A percentile compares a stretch with the other conserved stretches of the same genome.
phyloP scores from a whole-genome alignment of 2,329 filamentous ascomycete genomes.

The Diaporthe sp. region DNA sequence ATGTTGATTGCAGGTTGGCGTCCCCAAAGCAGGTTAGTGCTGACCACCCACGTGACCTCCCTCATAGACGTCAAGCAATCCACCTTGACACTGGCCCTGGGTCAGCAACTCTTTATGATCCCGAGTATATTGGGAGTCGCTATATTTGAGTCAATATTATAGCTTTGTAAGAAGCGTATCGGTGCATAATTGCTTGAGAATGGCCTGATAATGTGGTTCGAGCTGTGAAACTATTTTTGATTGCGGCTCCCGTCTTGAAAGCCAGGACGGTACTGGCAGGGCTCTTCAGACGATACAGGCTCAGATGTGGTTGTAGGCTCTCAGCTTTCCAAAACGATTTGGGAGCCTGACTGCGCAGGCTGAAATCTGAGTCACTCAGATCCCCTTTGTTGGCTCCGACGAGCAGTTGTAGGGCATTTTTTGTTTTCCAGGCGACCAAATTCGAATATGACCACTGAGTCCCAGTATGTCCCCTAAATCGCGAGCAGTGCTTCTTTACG shows the following conservation, averaged over 20 bases:
- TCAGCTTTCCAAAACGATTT: too few relatives aligned
- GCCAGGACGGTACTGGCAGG: background rate
- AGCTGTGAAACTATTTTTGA: background rate
- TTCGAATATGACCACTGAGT: background rate
- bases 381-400: background rate
- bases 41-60: conserved; percentile 16
- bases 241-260: background rate
- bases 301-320: too few relatives aligned
- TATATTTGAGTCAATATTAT: too few relatives aligned
- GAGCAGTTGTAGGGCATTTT: too few relatives aligned
- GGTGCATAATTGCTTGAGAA: too few relatives aligned
- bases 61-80: background rate
- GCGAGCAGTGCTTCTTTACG: too few relatives aligned
- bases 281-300: background rate
- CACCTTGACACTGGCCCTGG: too few relatives aligned
- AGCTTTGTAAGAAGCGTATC: too few relatives aligned
- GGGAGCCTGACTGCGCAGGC: too few relatives aligned
- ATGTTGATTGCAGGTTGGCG: conserved; percentile 1
- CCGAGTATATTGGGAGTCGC: too few relatives aligned
- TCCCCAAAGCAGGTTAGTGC: conserved; percentile 19
- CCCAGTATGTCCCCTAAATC: too few relatives aligned
- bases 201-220: background rate
- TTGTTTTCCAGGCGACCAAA: background rate
- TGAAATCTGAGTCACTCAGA: background rate
- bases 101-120: too few relatives aligned